phyloP scores from a whole-genome alignment of 1,284 basidiomycete species.

The Sparassis latifolia region DNA sequence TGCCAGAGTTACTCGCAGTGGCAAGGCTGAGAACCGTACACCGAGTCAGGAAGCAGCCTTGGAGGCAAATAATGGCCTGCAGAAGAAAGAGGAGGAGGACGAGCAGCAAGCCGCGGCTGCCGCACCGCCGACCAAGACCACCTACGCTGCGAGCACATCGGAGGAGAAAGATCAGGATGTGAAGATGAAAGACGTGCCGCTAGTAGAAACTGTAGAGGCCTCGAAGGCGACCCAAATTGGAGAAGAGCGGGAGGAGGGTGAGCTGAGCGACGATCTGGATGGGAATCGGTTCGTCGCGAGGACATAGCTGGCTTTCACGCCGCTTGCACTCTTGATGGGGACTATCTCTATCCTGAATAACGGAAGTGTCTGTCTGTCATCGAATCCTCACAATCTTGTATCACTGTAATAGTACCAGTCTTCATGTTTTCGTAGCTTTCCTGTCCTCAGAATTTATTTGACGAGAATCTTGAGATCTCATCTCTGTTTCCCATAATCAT shows the following conservation, averaged over 20 bases:
- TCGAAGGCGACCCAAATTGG: not conserved
- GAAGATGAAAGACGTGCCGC: not conserved
- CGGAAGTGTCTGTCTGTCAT: too few species aligned
- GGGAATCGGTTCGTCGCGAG: not conserved
- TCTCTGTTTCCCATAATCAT: too few species aligned
- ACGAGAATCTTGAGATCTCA: too few species aligned
- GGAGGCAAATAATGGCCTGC: conserved; percentile 1
- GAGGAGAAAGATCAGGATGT: not conserved
- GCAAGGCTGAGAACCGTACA: not conserved
- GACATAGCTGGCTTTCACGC: too few species aligned
- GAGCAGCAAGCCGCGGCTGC: not conserved
- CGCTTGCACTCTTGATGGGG: too few species aligned
- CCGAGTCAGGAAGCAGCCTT: not conserved
- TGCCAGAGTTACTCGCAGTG: not conserved
- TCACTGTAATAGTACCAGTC: too few species aligned
- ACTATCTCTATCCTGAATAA: too few species aligned
- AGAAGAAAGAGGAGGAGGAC: conserved; percentile 3
- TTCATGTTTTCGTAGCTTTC: too few species aligned
- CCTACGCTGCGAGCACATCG: not conserved
- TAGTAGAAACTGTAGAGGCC: not conserved
- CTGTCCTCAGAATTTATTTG: too few species aligned
- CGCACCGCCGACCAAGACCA: not conserved
- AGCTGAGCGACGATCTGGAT: conserved; percentile 8
- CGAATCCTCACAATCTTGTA: too few species aligned
- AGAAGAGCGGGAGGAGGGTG: conserved; percentile 9